Percentiles rank a stretch among this genome's conserved stretches.
phyloP scores from a whole-genome alignment of 805 yeast genomes.

The Starmerella stigmatis region DNA sequence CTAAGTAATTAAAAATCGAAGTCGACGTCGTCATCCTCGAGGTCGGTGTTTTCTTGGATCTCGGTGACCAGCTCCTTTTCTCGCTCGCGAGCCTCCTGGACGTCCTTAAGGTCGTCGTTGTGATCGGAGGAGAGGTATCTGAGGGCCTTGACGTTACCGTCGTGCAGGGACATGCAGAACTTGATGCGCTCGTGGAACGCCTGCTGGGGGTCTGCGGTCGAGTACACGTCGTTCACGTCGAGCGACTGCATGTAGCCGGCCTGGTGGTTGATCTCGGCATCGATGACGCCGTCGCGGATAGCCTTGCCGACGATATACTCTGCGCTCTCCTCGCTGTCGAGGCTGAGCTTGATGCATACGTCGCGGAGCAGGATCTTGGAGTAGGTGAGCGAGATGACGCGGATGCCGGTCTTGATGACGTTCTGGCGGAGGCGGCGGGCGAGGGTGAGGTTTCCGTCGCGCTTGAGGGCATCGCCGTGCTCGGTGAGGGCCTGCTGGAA shows the following conservation, averaged over 20 bases:
- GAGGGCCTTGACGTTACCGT: conserved; percentile 90
- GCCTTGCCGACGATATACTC: conserved; percentile 96
- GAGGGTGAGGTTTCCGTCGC: conserved; percentile 72
- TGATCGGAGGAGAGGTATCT: conserved; percentile 62
- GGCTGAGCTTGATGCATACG: conserved; percentile 80
- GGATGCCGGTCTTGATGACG: conserved; percentile 94
- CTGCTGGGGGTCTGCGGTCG: conserved; percentile 74
- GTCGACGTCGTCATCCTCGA: conserved; percentile 36
- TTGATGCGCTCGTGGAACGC: conserved; percentile 88
- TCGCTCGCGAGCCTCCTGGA: conserved; percentile 46
- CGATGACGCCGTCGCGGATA: conserved; percentile 93
- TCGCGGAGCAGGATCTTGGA: conserved; percentile 85
- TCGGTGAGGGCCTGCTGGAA: conserved; percentile 61
- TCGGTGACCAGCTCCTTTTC: conserved; percentile 41
- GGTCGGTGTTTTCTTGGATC: conserved; percentile 36
- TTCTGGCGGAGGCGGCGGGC: conserved; percentile 87
- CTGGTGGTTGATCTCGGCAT: conserved; percentile 85
- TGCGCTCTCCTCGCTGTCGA: conserved; percentile 90
- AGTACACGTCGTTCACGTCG: conserved; percentile 76
- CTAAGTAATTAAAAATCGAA: conserved; percentile 26
- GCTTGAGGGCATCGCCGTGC: conserved; percentile 51
- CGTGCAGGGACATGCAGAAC: conserved; percentile 81
- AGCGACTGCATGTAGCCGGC: conserved; percentile 83
- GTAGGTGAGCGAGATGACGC: conserved; percentile 84
- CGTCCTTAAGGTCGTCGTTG: conserved; percentile 41